Evolutionary conservation across 805 yeast species (phyloP).

Genomic region (Saturnispora serradocipensis): DNA sequence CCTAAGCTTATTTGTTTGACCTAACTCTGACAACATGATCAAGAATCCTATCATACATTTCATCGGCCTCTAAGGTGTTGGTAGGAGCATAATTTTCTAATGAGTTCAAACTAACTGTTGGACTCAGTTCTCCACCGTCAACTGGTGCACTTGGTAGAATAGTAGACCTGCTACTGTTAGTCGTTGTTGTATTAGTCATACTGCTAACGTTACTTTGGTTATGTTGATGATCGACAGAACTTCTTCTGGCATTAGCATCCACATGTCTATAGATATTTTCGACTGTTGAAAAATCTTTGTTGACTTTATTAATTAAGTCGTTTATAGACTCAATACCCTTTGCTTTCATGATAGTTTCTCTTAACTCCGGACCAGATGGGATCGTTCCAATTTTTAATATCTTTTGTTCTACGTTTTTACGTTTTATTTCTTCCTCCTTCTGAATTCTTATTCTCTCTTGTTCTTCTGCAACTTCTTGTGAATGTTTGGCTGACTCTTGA

Average conservation of each 20-base stretch:
- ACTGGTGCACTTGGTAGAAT: not conserved
- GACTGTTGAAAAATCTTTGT: conserved; percentile 33
- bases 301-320: conserved; percentile 58
- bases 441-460: conserved; percentile 7
- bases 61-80: conserved; percentile 41
- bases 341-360: conserved; percentile 60
- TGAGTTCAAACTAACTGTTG: conserved; percentile 12
- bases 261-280: conserved; percentile 19
- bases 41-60: conserved; percentile 61
- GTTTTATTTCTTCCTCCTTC: conserved; percentile 7
- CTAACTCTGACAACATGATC: conserved; percentile 60
- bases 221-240: not conserved
- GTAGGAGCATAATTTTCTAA: conserved; percentile 15
- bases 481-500: conserved; percentile 2
- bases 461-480: conserved; percentile 2
- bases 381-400: conserved; percentile 26
- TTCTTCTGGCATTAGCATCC: conserved; percentile 7
- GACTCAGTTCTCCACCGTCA: conserved; percentile 16
- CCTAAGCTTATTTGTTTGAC: conserved; percentile 31
- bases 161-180: not conserved
- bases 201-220: not conserved
- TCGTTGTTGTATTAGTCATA: not conserved
- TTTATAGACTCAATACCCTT: conserved; percentile 65
- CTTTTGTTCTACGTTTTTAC: conserved; percentile 6
- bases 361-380: conserved; percentile 46